Evolutionary conservation across 225 moss, liverwort and hornwort genomes (phyloP), one percentile per base, ranked within the genome.

Genomic region (Anthoceros angustus): DNA sequence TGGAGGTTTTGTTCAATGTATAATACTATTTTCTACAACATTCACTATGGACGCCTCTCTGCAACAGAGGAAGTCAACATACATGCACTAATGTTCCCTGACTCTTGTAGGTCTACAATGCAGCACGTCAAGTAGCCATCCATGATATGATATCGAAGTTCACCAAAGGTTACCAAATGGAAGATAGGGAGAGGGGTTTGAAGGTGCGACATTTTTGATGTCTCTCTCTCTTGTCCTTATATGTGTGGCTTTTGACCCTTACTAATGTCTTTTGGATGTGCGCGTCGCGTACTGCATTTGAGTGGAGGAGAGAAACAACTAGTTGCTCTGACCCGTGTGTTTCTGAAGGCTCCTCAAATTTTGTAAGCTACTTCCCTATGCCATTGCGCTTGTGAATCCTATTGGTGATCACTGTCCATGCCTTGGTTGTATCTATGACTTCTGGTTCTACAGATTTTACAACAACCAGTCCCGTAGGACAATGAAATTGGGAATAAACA

Each of bases 221-320:
- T n/a, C 14, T 20, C 24, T 46, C 67, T 92, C 8, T 25, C 7
- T 1, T 0, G 18, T 39, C 7, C 5, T 12, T 3, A 24, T 25
- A 4, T 67, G 43, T 20, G 21, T 9, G 15, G 24, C 24, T 43
- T 14, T 25, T 4, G 6, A 10, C 46, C 42, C 42, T 21, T 41
- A 60, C 21, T 2, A 1, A 60, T 62, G 12, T 24, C 7, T 40
- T 23, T 8, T 14, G 18, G 23, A 41, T 25, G 12, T 21, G 43
- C 67, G 42, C 43, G 42, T 42, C 0, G 23, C 23, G 38, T 25
- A 14, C 43, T 74, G 79, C 92, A 95, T 92, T 78, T 98, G 65
- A 98, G 98, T 74, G 98, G 98, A 45, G 98, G 98, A 67, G 98
- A 98, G 68, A 98, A 98, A 75, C 98, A 98, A 77, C 87, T 92